These are phyloP conservation scores for Rheum nobile DNA, from an alignment of 148 eudicot genomes.

Conservation along the genomic window DNA sequence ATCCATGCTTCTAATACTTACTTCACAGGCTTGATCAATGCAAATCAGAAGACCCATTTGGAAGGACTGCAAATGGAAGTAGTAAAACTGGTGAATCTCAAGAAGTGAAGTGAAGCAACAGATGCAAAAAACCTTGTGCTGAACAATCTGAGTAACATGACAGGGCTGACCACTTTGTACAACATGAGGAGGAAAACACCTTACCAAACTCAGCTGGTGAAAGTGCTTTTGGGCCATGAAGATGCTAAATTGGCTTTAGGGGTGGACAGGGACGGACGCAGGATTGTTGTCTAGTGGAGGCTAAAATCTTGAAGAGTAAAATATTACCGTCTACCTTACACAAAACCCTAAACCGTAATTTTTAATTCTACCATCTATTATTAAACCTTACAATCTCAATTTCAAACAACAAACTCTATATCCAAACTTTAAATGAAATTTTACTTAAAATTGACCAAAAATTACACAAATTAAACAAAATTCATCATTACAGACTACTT, in stretches of 20 bases:
- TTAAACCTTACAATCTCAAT: too few relatives aligned
- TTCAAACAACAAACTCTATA: too few relatives aligned
- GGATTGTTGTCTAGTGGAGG: too few relatives aligned
- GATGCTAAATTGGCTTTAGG: constrained; percentile 48
- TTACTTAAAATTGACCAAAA: too few relatives aligned
- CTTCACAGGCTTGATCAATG: constrained; percentile 50
- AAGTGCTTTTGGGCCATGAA: constrained; percentile 19
- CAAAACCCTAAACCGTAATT: too few relatives aligned
- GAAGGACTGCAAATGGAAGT: constrained; percentile 37
- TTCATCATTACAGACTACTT: too few relatives aligned
- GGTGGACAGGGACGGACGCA: too few relatives aligned
- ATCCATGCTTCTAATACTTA: constrained; percentile 63
- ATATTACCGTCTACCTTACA: too few relatives aligned
- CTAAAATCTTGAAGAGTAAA: too few relatives aligned
- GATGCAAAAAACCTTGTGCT: constrained; percentile 33
- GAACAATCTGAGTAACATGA: constrained; percentile 30
- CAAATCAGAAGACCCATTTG: constrained; percentile 35
- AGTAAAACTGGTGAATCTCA: constrained; percentile 14
- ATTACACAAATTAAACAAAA: too few relatives aligned
- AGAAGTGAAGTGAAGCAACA: constrained; percentile 58
- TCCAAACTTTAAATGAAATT: too few relatives aligned
- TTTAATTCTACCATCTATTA: too few relatives aligned
- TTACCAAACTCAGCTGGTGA: constrained; percentile 37
- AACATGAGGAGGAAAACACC: constrained; percentile 52
- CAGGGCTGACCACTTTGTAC: constrained; percentile 72